Evolutionary conservation across 2,329 filamentous ascomycete species (phyloP).

Genomic region (Pseudogymnoascus sp.): DNA sequence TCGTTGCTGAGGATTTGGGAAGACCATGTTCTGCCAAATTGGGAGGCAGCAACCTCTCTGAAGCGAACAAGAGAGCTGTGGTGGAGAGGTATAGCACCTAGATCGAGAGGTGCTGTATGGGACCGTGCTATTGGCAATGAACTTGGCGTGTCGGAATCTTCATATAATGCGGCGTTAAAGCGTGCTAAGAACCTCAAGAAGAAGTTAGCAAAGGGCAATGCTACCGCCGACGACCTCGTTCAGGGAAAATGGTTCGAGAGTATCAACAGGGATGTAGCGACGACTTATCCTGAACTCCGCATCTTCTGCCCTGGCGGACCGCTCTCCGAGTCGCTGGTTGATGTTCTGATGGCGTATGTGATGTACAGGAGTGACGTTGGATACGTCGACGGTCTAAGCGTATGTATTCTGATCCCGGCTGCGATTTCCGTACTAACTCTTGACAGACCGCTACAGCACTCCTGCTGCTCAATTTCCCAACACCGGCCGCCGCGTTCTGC

Average conservation of each 20-base stretch:
- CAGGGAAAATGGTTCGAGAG: conserved; percentile 53
- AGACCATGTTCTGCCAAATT: conserved; percentile 65
- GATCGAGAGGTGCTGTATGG: conserved; percentile 43
- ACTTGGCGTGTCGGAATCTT: conserved; percentile 44
- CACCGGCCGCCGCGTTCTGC: conserved; percentile 57
- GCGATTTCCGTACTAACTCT: conserved; percentile 19
- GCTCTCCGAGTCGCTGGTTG: conserved; percentile 57
- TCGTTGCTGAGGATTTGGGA: conserved; percentile 62
- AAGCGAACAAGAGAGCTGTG: conserved; percentile 66
- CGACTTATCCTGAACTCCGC: conserved; percentile 62
- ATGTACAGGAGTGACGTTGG: conserved; percentile 79
- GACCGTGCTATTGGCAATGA: conserved; percentile 28
- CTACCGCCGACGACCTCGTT: conserved; percentile 40
- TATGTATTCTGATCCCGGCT: conserved; percentile 29
- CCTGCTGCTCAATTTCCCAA: conserved; percentile 62
- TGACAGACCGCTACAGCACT: conserved; percentile 61
- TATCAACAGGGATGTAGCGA: conserved; percentile 56
- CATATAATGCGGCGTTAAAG: conserved; percentile 61
- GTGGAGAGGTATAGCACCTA: conserved; percentile 71
- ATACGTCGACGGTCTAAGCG: conserved; percentile 66
- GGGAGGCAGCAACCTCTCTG: conserved; percentile 62
- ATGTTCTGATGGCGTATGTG: conserved; percentile 69
- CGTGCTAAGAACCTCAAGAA: conserved; percentile 55
- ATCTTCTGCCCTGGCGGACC: conserved; percentile 53
- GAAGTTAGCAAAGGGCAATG: conserved; percentile 25